Base-by-base conservation (phyloP, 495 filamentous ascomycete species). In the Trichoderma reesei region DNA sequence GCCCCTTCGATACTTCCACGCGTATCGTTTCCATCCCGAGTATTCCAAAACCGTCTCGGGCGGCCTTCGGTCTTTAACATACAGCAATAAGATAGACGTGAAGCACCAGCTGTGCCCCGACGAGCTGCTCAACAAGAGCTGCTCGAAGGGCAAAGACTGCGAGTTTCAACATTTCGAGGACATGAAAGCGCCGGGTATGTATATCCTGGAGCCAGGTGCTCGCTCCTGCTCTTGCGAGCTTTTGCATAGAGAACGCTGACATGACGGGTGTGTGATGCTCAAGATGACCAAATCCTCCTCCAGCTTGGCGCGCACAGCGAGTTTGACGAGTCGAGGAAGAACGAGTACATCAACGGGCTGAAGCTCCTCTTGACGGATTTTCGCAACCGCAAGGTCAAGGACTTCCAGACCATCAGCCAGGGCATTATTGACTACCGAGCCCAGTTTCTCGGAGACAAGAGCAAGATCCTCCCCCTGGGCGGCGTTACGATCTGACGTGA, bases 21-120 rank as follows among this genome's bases (percentile, higher is more conserved):
- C 90, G 54, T 98, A 90, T 76, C 91, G 94, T 64, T 95, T 90
- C 69, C 91, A 97, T 73, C 89, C 90, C 33, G 78, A 83, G 39
- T 97, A 84, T 75, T 74, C 80, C 62, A 69, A 89, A 37, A 75
- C 85, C 48, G 86, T 94, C 66, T 71, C 86, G 62, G 86, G 84
- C 68, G 92, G 92, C 61, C 86, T 90, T 72, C 87, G 86, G 73
- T 98, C 95, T 67, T 78, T 95, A 81, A 97, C 90, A 54, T 98
- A 92, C 78, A 97, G 90, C 73, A 86, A 93, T 74, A 85, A 84
- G 63, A 93, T 98, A 72, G 83, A 97, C 70, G 76, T 88, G 7
- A 79, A 83, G 67, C 86, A 80, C 66, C 82, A 81, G 60, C 64
- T 98, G 20, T 98, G 94, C 73, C 85, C 80, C 2, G 87, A 80